Evolutionary conservation across 78 protist genomes (phyloP).

Genomic region (Dictyostelium intermedium): DNA sequence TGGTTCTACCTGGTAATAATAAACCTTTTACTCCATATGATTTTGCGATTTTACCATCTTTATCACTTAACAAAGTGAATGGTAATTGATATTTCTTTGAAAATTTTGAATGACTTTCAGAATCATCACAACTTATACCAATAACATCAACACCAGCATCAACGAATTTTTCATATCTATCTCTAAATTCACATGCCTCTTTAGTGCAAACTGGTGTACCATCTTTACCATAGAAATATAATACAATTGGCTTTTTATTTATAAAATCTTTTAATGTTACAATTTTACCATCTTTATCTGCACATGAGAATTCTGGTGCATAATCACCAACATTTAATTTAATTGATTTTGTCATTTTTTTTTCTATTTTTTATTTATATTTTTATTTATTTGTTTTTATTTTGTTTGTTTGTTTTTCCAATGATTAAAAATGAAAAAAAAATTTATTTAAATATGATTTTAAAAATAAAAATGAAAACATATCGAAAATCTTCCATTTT

Average conservation of each 20-base stretch:
- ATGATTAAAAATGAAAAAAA: too few species aligned
- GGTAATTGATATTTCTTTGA: constrained; percentile 40
- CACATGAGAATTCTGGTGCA: constrained; percentile 49
- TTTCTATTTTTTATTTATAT: not conserved
- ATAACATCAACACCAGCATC: constrained; percentile 50
- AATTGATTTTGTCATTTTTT: constrained; percentile 13
- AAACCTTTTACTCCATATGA: constrained; percentile 7
- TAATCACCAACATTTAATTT: constrained; percentile 52
- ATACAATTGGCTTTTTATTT: not conserved
- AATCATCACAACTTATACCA: constrained; percentile 38
- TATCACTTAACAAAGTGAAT: constrained; percentile 24
- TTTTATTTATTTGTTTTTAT: not conserved
- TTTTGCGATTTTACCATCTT: not conserved
- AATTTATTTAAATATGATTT: too few species aligned
- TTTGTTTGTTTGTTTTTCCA: not conserved
- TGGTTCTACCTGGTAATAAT: constrained; percentile 34
- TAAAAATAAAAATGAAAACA: too few species aligned
- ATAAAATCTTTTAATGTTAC: not conserved
- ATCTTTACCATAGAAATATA: constrained; percentile 67
- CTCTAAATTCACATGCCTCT: constrained; percentile 72
- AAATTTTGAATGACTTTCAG: constrained; percentile 53
- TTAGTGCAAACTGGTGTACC: constrained; percentile 66
- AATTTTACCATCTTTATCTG: constrained; percentile 15
- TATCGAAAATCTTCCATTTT: too few species aligned
- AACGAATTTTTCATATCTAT: constrained; percentile 35